Base-by-base conservation (phyloP, 164 flowering plant genomes). In the Vitis rotundifolia region DNA sequence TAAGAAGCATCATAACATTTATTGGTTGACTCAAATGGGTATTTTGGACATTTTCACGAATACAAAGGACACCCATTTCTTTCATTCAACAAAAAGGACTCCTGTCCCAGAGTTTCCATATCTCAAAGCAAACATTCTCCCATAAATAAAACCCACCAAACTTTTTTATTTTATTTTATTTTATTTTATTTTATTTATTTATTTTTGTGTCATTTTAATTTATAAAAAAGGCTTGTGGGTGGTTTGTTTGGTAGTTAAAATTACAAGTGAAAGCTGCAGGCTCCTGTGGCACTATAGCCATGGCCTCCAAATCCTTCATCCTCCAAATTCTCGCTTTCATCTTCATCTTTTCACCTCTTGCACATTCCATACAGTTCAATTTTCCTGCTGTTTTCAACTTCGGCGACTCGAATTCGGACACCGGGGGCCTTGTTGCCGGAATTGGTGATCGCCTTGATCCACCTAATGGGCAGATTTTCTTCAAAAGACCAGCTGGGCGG, bases 381-480 rank as follows among this genome's bases (percentile, higher is more conserved):
- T 78, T 66, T 16, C 87, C 89, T 11, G 89, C 88, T 1, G 77
- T 85, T 51, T 88, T 90, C 81, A 90, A 90, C 78, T 88, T 90
- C 16, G 94, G 94, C 0, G 94, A 90, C 52, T 90, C 94, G 2
- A 90, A 90, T 75, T 90, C 92, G 11, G 94, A 90, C 63, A 86
- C 91, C 0, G 92, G 95, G 1, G 77, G 73, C 0, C 81, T 88
- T 6, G 74, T 83, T 5, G 80, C 87, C 4, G 88, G 85, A n/a
- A 61, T 73, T 10, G 91, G 71, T 11, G 82, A 77, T 12, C 58
- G 26, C 64, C 75, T 90, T 7, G 68, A 75, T 12, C 84, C 84
- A 0, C 95, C 95, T 48, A 49, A 87, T 74, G 95, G 95, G 10
- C 78, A 80, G 57, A 73, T 28, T 37, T 83, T 70, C 78, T 88